Evolutionary conservation across 163 green algal species (phyloP).

Genomic region (Coccomyxa subellipsoidea): DNA sequence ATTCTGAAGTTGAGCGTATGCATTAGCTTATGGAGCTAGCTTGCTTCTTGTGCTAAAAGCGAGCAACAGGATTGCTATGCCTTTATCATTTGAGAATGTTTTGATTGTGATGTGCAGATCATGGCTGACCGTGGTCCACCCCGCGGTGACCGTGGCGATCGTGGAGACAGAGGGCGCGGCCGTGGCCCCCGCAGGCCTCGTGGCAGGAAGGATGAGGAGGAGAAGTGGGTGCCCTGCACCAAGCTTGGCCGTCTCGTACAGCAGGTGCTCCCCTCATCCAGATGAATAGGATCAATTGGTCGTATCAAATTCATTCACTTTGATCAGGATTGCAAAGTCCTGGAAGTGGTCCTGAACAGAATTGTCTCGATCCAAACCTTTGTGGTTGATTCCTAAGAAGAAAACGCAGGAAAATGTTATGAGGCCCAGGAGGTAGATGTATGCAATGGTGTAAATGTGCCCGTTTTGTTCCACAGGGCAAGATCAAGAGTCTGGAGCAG

Average conservation of each 20-base stretch:
- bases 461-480: too few species aligned
- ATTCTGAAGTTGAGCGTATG: too few species aligned
- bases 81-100: neutral
- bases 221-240: constrained; percentile 96
- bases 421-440: too few species aligned
- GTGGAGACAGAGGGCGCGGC: constrained; percentile 51
- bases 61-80: neutral
- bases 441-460: too few species aligned
- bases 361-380: too few species aligned
- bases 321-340: too few species aligned
- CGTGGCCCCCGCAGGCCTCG: constrained; percentile 58
- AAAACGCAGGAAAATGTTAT: too few species aligned
- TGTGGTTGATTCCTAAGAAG: too few species aligned
- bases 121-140: constrained; percentile 71
- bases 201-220: constrained; percentile 83
- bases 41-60: too few species aligned
- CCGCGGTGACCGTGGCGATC: constrained; percentile 46
- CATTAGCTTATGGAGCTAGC: too few species aligned
- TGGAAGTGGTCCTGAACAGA: too few species aligned
- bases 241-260: constrained; percentile 99
- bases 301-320: too few species aligned
- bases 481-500: constrained; percentile 99
- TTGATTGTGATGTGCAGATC: neutral
- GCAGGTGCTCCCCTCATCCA: constrained; percentile 56
- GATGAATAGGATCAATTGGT: neutral